A percentile compares a stretch with the other conserved stretches of the same genome.
These are phyloP conservation scores for Thymus mandschuricus DNA, from an alignment of 257 asterid species.

Conservation along the genomic window DNA sequence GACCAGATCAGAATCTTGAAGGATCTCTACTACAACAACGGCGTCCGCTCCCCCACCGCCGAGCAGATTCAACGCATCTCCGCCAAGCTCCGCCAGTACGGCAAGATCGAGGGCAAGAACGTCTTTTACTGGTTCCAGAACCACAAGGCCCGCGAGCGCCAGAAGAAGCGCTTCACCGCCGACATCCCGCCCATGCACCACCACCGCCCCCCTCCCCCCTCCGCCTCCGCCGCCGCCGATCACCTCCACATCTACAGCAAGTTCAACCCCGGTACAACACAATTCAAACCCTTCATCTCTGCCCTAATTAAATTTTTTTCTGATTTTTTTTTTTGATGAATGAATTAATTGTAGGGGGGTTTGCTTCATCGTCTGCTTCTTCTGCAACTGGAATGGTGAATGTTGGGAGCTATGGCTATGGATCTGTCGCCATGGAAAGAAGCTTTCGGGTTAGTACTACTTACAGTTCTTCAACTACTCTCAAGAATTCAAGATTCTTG, in stretches of 20 bases:
- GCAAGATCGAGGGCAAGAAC: slow-evolving; percentile 96
- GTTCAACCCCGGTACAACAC: background rate
- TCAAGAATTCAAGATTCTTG: background rate
- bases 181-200: slow-evolving; percentile 32
- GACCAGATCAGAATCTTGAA: slow-evolving; percentile 92
- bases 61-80: slow-evolving; percentile 96
- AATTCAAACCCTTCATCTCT: no score
- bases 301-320: no score
- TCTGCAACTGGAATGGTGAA: slow-evolving; percentile 41
- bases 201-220: background rate
- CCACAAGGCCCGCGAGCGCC: slow-evolving; percentile 97
- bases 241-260: slow-evolving; percentile 38
- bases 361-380: slow-evolving; percentile 55
- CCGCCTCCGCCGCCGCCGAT: background rate
- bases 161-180: slow-evolving; percentile 81
- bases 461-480: no score
- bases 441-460: slow-evolving; percentile 64
- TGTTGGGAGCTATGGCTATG: slow-evolving; percentile 60
- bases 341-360: slow-evolving; percentile 37
- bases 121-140: slow-evolving; percentile 98
- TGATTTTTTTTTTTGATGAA: no score
- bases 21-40: slow-evolving; percentile 96
- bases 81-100: slow-evolving; percentile 85
- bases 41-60: slow-evolving; percentile 89
- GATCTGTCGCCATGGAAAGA: slow-evolving; percentile 79